Base-by-base conservation (phyloP, 2,329 filamentous ascomycete species). In the Periconia sp. region DNA sequence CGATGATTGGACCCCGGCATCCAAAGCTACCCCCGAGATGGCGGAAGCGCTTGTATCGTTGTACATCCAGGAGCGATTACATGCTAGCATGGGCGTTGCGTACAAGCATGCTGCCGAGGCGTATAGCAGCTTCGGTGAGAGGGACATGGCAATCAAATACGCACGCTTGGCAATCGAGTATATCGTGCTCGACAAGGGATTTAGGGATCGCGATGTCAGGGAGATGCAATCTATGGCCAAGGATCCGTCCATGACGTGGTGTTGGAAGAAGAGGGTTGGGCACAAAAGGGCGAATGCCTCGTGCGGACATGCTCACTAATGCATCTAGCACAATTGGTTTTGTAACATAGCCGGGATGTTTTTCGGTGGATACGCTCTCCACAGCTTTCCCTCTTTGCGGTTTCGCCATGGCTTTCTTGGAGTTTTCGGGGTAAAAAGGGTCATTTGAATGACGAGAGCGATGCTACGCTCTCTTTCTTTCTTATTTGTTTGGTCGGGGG, bases 101-200 rank as follows among this genome's bases (percentile, higher is more conserved):
- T 78, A 77, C 52, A 72, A 72, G 47, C 62, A 71, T 41, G 74
- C 74, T 0, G 74, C 74, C 1, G 63, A 77, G 57, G 69, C 63
- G 35, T 76, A 75, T 49, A 73, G 70, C 23, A 66, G 71, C 47
- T 69, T 74, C 48, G 60, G 70, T 37, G 57, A 65, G 48, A 59
- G 50, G 50, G 70, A 58, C 49, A 63, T 62, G 45, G 69, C 70
- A 10, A 57, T 70, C 17, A 61, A 57, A 56, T 72, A 69, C 54
- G 70, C 70, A 41, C 47, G 64, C 23, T 41, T 70, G 47, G 63
- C 61, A 27, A 52, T 59, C 0, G 69, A 72, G 58, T 51, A 61
- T 23, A 57, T 51, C 2, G 61, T 66, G 42, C 41, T 73, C 30
- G 70, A 72, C 49, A 70, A 69, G 41, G 70, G 69, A 0, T 72